These are phyloP conservation scores for Pichia ethanolica DNA, from an alignment of 805 yeast species.

Conservation along the genomic window DNA sequence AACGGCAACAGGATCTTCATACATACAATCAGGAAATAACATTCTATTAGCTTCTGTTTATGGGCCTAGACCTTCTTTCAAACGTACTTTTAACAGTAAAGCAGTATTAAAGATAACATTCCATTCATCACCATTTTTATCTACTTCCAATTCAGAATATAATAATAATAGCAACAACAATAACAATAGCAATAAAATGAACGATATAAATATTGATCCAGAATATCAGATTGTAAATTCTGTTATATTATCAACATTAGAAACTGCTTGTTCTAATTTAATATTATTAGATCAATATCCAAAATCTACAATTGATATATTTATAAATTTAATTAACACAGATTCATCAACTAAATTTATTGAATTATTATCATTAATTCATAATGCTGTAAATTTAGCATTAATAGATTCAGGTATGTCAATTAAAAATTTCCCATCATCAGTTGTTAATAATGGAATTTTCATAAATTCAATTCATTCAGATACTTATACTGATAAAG, in stretches of 20 bases:
- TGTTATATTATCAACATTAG: constrained; percentile 27
- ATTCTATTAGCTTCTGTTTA: constrained; percentile 64
- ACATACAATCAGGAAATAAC: constrained; percentile 58
- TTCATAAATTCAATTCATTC: constrained; percentile 30
- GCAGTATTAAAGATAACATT: constrained; percentile 23
- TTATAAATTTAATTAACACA: constrained; percentile 56
- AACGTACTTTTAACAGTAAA: constrained; percentile 26
- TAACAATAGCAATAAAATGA: constrained; percentile 15
- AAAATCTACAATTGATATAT: constrained; percentile 79
- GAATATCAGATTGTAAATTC: constrained; percentile 21
- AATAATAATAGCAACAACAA: background rate
- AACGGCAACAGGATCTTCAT: constrained; percentile 66
- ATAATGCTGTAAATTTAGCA: constrained; percentile 65
- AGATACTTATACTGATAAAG: constrained; percentile 7
- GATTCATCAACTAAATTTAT: constrained; percentile 28
- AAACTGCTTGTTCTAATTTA: constrained; percentile 35
- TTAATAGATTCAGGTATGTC: constrained; percentile 82
- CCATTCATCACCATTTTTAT: constrained; percentile 9
- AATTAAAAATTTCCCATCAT: constrained; percentile 67
- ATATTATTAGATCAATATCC: constrained; percentile 70
- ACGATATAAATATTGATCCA: constrained; percentile 27
- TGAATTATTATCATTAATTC: constrained; percentile 35
- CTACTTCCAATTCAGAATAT: background rate
- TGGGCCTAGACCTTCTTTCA: constrained; percentile 75
- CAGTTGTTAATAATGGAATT: constrained; percentile 22